phyloP scores from a whole-genome alignment of 208 protist species.

The Tritrichomonas foetus region DNA sequence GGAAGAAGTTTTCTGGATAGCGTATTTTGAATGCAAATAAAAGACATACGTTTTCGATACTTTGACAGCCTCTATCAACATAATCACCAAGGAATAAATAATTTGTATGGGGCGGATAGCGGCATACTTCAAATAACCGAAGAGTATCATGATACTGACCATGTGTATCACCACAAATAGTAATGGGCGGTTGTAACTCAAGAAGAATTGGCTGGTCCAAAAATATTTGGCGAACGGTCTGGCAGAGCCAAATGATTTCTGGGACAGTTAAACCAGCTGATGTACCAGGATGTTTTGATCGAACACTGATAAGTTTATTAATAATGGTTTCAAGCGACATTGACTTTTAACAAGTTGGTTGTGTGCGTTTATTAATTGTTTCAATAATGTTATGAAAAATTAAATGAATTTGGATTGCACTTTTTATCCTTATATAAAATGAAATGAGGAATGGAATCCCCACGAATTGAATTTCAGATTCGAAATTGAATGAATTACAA shows the following conservation, averaged over 20 bases:
- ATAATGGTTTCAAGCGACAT: not conserved
- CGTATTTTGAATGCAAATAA: constrained; percentile 5
- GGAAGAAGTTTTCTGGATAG: constrained; percentile 40
- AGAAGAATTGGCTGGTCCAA: constrained; percentile 41
- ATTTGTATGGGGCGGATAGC: constrained; percentile 39
- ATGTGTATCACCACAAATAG: constrained; percentile 40
- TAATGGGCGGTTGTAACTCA: constrained; percentile 30
- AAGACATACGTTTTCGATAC: constrained; percentile 23
- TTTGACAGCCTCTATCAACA: constrained; percentile 40
- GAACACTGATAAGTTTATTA: not conserved
- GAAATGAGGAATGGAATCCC: too few species aligned
- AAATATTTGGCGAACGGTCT: constrained; percentile 21
- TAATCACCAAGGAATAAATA: constrained; percentile 42
- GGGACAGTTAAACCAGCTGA: not conserved
- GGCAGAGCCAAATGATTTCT: not conserved
- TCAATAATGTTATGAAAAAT: too few species aligned
- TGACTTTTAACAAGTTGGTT: too few species aligned
- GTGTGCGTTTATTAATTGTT: too few species aligned
- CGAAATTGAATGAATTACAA: too few species aligned
- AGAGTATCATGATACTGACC: constrained; percentile 35
- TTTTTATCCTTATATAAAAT: too few species aligned
- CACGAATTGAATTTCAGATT: too few species aligned
- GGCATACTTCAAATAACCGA: constrained; percentile 1
- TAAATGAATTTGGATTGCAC: too few species aligned
- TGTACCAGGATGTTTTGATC: not conserved